phyloP scores from a whole-genome alignment of 1,284 basidiomycete species.

The Ustilago vetiveriae region DNA sequence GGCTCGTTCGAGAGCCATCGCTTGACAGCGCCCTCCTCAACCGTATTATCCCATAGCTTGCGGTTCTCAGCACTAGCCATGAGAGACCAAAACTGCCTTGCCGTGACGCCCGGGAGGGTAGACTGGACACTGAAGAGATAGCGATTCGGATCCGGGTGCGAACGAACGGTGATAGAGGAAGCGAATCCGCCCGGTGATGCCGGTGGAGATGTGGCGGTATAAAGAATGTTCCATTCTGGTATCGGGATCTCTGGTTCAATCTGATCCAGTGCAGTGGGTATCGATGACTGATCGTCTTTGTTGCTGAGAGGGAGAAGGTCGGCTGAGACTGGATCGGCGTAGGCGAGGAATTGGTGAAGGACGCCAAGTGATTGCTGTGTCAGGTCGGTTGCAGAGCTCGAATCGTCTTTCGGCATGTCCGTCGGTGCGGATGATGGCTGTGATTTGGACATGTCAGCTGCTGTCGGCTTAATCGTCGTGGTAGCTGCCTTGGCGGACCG shows the following conservation, averaged over 20 bases:
- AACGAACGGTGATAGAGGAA: conserved; percentile 50
- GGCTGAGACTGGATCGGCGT: conserved; percentile 40
- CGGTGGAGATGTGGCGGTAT: conserved; percentile 33
- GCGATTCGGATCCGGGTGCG: conserved; percentile 48
- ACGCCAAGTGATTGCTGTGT: conserved; percentile 36
- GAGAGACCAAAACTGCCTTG: conserved; percentile 58
- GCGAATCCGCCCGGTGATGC: conserved; percentile 23
- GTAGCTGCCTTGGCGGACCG: conserved; percentile 17
- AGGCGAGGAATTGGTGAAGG: conserved; percentile 42
- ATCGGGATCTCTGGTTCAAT: conserved; percentile 39
- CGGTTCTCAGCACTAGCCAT: conserved; percentile 58
- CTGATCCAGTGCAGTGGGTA: conserved; percentile 9
- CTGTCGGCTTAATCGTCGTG: neutral
- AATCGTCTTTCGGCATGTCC: neutral
- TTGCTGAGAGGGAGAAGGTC: conserved; percentile 22
- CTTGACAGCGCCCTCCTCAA: conserved; percentile 40
- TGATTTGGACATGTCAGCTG: conserved; percentile 5
- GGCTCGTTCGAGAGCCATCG: conserved; percentile 44
- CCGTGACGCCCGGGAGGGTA: conserved; percentile 47
- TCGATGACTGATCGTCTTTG: conserved; percentile 10
- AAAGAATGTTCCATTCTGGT: conserved; percentile 49
- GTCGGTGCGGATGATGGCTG: neutral
- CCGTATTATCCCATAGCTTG: conserved; percentile 54
- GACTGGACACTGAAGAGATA: conserved; percentile 56
- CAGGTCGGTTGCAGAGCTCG: conserved; percentile 21